These are phyloP conservation scores for Colletotrichum liaoningense DNA, from an alignment of 2,329 filamentous ascomycete genomes.

Conservation along the genomic window DNA sequence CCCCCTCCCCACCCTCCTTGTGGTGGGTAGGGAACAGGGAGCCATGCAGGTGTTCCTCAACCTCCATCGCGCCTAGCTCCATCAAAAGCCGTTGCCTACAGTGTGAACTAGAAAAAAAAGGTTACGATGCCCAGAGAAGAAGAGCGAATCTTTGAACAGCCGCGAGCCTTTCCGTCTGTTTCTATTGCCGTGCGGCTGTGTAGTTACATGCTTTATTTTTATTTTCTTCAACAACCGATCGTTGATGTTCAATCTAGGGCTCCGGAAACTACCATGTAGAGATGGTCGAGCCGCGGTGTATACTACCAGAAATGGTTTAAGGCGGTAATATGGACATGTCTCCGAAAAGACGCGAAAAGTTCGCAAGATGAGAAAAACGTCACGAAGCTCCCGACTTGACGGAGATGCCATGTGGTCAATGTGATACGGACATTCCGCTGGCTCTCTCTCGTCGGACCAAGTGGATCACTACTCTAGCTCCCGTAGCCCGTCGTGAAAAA, in stretches of 20 bases:
- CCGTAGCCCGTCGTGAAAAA: neutral
- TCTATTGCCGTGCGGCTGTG: neutral
- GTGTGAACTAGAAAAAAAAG: neutral
- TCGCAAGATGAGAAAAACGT: neutral
- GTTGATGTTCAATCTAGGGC: neutral
- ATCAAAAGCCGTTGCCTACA: constrained; percentile 15
- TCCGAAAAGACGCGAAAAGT: neutral
- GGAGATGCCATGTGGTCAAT: neutral
- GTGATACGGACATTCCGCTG: neutral
- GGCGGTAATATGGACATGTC: neutral
- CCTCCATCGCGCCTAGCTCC: neutral
- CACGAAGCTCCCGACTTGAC: too few species aligned
- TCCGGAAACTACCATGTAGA: neutral
- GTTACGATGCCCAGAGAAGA: neutral
- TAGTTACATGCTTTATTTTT: neutral
- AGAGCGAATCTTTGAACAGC: neutral
- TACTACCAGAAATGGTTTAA: neutral
- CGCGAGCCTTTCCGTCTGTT: neutral
- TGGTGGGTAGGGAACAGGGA: neutral
- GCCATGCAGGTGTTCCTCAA: constrained; percentile 10
- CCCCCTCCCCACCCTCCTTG: neutral
- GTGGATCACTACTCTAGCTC: neutral
- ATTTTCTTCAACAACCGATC: neutral
- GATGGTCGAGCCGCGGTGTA: neutral
- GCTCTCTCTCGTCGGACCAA: neutral